Evolutionary conservation across 176 grass and related monocot species (phyloP).

Genomic region (Sorghum bicolor): DNA sequence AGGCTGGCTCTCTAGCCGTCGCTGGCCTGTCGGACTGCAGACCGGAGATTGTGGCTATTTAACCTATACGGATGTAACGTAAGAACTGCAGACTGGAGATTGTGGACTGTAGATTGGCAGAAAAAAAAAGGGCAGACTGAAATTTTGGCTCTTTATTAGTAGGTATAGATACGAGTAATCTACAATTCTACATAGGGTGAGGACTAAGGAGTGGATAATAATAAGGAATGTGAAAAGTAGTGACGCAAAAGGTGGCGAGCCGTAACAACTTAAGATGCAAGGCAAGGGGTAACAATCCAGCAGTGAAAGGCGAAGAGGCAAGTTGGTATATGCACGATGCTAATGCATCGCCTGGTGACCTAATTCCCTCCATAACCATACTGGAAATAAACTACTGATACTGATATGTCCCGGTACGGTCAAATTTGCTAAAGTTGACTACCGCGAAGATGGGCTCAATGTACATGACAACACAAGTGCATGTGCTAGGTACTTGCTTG

Average conservation of each 20-base stretch:
- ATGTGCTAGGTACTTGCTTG: too few relatives aligned
- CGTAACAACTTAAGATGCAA: background rate
- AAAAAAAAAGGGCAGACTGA: too few relatives aligned
- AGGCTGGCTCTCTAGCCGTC: too few relatives aligned
- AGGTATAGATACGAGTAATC: too few relatives aligned
- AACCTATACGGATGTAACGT: too few relatives aligned
- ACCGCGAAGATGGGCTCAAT: background rate
- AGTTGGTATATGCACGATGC: background rate
- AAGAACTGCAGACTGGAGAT: too few relatives aligned
- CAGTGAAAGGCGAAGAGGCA: background rate
- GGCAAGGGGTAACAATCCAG: background rate
- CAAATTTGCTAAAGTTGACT: background rate
- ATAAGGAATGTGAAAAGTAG: background rate
- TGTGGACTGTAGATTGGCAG: too few relatives aligned
- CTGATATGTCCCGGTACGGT: background rate
- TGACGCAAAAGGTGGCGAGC: background rate
- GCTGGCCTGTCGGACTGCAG: too few relatives aligned
- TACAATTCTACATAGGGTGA: too few relatives aligned
- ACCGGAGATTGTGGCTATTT: too few relatives aligned
- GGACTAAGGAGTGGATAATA: background rate
- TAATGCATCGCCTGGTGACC: background rate
- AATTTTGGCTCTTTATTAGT: too few relatives aligned
- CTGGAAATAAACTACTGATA: background rate
- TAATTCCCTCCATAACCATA: background rate
- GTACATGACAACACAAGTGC: too few relatives aligned